Evolutionary conservation across 345 rosid genomes (phyloP).

Genomic region (Noccaea caerulescens): DNA sequence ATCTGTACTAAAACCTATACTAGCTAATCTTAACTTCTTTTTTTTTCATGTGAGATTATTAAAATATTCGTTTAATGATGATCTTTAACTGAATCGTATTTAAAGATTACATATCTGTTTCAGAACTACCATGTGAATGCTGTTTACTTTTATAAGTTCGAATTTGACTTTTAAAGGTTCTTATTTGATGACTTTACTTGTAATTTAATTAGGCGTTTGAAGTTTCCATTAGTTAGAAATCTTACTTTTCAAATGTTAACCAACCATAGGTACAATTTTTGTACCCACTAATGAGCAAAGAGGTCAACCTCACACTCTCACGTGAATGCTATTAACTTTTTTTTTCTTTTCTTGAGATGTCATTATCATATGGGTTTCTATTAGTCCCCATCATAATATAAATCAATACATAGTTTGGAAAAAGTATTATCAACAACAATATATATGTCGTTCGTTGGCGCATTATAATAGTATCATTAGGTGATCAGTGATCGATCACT

Average conservation of each 20-base stretch:
- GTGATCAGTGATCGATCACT: slow-evolving; percentile 33
- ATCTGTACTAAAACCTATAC: no score
- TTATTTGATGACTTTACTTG: background rate
- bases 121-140: background rate
- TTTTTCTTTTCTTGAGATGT: slow-evolving; percentile 19
- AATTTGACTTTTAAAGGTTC: background rate
- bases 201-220: background rate
- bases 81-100: background rate
- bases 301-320: slow-evolving; percentile 28
- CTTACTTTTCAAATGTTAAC: background rate
- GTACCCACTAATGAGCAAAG: background rate
- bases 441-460: slow-evolving; percentile 11
- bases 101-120: background rate
- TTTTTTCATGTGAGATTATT: no score
- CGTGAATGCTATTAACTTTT: background rate
- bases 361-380: slow-evolving; percentile 12
- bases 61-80: background rate
- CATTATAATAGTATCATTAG: slow-evolving; percentile 33
- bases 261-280: background rate
- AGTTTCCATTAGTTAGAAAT: background rate
- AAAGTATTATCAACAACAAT: slow-evolving; percentile 5
- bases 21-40: no score
- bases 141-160: background rate
- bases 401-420: slow-evolving; percentile 22
- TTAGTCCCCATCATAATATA: slow-evolving; percentile 24